These are phyloP conservation scores for Tolypocladium album DNA, from an alignment of 2,329 filamentous ascomycete genomes.

Conservation along the genomic window DNA sequence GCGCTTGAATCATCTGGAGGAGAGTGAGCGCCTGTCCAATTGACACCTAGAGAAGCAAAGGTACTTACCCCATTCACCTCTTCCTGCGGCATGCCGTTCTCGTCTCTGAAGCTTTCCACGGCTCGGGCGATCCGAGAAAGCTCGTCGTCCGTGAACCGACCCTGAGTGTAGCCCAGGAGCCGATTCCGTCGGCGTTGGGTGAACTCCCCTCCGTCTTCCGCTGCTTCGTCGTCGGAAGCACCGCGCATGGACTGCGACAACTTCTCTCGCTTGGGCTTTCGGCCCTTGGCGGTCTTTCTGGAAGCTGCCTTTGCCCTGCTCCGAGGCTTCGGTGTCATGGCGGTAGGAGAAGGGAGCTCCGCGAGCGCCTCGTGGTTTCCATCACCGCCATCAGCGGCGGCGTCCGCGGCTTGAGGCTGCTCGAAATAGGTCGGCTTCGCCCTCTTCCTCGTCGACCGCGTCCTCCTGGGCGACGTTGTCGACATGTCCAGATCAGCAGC, in stretches of 20 bases:
- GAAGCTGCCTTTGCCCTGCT: slow-evolving; percentile 17
- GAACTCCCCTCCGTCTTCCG: slow-evolving; percentile 5
- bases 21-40: neutral
- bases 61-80: slow-evolving; percentile 34
- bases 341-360: slow-evolving; percentile 22
- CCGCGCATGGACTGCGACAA: slow-evolving; percentile 12
- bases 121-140: slow-evolving; percentile 26
- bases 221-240: slow-evolving; percentile 8
- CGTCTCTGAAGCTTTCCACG: slow-evolving; percentile 32
- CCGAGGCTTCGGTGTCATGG: slow-evolving; percentile 18
- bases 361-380: slow-evolving; percentile 6
- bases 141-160: slow-evolving; percentile 33
- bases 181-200: slow-evolving; percentile 11
- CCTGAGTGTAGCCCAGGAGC: slow-evolving; percentile 20
- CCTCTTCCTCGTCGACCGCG: slow-evolving; percentile 31
- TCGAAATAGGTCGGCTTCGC: slow-evolving; percentile 36
- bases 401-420: slow-evolving; percentile 13
- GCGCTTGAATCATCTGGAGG: slow-evolving; percentile 24
- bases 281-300: slow-evolving; percentile 11
- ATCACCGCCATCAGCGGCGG: slow-evolving; percentile 7
- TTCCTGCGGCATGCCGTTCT: slow-evolving; percentile 29
- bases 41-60: slow-evolving; percentile 5
- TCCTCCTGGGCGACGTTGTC: slow-evolving; percentile 10
- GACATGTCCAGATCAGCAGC: slow-evolving; percentile 3
- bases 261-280: slow-evolving; percentile 7